Evolutionary conservation across 106 monocot species (phyloP), one percentile per base, ranked within the genome.

Genomic region (Xerophyta viscosa): DNA sequence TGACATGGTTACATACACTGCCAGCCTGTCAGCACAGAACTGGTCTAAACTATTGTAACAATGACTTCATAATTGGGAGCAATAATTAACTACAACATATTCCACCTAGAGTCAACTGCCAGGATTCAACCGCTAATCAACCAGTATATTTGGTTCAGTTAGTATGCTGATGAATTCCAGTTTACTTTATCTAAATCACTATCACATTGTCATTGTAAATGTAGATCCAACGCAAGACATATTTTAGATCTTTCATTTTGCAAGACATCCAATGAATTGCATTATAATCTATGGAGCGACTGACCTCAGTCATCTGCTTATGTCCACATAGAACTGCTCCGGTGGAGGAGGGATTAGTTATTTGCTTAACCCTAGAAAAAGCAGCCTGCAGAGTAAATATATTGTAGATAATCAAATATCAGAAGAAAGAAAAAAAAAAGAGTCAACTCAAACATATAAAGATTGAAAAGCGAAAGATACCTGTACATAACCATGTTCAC

Each of bases 401-500:
- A 36, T 48, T 30, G 20, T 24, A 39, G 15, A 20, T 4, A 67
- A 14, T 22, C 25, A 13, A 24, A 19, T 12, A 20, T 26, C n/a
- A 30, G 56, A 20, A 21, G 2, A 46, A 7, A 20, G 18, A 20
- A 46, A 46, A 46, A 1, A 17, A 3, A 26, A 64, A 23, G 53
- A n/a, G n/a, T n/a, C n/a, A 9, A 3, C 11, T 36, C 33, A 39
- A 15, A 8, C 23, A 3, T 3, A 1, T 20, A 22, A 9, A 12
- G 20, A 39, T 39, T 18, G 25, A 20, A 49, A 2, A 22, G 37
- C 4, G 5, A 52, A 56, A 21, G 14, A 4, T 66, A 86, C 92
- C 92, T 92, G 92, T 43, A 96, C 76, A 74, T 89, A 89, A 51
- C 96, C 96, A 44, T 20, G 50, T 71, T 89, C 76, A n/a, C 96